Conservation (phyloP, 306 rosid species). For the Carpinus fangiana region DNA sequence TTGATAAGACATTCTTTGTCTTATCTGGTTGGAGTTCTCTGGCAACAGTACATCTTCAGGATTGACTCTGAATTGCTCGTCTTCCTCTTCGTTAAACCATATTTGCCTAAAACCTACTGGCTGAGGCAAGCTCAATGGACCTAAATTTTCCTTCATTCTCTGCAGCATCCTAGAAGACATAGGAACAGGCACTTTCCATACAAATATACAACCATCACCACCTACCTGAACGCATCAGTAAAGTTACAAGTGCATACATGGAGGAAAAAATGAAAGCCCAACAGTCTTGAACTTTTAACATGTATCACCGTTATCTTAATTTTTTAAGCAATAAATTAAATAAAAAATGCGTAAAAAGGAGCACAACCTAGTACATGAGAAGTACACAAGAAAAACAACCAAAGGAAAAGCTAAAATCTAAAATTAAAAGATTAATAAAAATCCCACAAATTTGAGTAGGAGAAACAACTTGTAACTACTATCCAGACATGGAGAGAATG, state of each 20-base stretch:
- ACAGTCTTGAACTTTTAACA: neutral
- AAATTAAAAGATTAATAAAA: neutral
- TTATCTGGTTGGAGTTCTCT: constrained; percentile 30
- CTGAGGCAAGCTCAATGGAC: constrained; percentile 40
- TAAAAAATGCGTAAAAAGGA: neutral
- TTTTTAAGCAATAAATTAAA: neutral
- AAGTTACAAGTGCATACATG: constrained; percentile 11
- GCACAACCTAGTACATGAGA: neutral
- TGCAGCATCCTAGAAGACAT: constrained; percentile 59
- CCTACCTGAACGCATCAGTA: constrained; percentile 55
- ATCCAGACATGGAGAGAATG: neutral
- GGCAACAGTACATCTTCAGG: constrained; percentile 22
- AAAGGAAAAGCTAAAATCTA: neutral
- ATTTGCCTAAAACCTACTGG: constrained; percentile 33
- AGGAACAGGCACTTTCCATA: constrained; percentile 69
- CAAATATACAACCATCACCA: constrained; percentile 71
- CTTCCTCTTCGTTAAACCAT: constrained; percentile 36
- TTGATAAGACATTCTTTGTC: constrained; percentile 26
- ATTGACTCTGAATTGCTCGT: constrained; percentile 30
- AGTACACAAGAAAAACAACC: neutral
- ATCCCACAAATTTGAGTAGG: neutral
- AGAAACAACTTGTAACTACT: neutral
- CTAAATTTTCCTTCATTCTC: constrained; percentile 44
- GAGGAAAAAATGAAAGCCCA: neutral
- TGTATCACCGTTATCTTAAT: neutral